A percentile compares a stretch with the other conserved stretches of the same genome.
These are phyloP conservation scores for Lasiodiplodia citricola DNA, from an alignment of 2,329 filamentous ascomycete genomes.

Conservation along the genomic window DNA sequence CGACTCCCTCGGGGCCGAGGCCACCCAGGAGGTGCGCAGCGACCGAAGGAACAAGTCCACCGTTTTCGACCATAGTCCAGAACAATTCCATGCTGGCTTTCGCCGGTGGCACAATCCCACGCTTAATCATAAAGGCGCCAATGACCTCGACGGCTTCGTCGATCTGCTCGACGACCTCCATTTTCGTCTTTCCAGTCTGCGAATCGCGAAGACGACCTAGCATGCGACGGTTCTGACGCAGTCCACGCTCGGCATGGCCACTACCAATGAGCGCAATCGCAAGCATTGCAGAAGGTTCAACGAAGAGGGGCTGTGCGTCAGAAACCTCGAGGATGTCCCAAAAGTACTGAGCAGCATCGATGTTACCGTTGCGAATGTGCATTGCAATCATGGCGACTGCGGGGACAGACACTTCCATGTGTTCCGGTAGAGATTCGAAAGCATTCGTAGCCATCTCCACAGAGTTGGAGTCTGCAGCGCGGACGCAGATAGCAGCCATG, in stretches of 20 bases:
- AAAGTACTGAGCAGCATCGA: constrained; percentile 76
- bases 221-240: constrained; percentile 82
- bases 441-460: constrained; percentile 68
- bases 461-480: constrained; percentile 80
- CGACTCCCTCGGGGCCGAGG: constrained; percentile 64
- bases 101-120: constrained; percentile 57
- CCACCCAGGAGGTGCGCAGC: constrained; percentile 66
- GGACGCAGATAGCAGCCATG: constrained; percentile 74
- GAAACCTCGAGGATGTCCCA: constrained; percentile 75
- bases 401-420: constrained; percentile 54
- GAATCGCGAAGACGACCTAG: constrained; percentile 79
- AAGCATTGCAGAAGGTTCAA: constrained; percentile 91
- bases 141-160: constrained; percentile 82
- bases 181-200: constrained; percentile 54
- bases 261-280: constrained; percentile 85
- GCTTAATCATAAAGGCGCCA: constrained; percentile 61
- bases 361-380: constrained; percentile 80
- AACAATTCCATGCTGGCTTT: constrained; percentile 64
- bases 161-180: constrained; percentile 75
- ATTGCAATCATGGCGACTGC: constrained; percentile 85
- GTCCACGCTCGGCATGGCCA: constrained; percentile 80
- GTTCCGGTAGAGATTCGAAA: constrained; percentile 56
- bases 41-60: constrained; percentile 63
- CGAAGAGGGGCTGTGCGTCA: constrained; percentile 69
- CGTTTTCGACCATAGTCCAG: constrained; percentile 70